Base-by-base conservation (phyloP, 495 filamentous ascomycete species). In the Tirmania nivea region DNA sequence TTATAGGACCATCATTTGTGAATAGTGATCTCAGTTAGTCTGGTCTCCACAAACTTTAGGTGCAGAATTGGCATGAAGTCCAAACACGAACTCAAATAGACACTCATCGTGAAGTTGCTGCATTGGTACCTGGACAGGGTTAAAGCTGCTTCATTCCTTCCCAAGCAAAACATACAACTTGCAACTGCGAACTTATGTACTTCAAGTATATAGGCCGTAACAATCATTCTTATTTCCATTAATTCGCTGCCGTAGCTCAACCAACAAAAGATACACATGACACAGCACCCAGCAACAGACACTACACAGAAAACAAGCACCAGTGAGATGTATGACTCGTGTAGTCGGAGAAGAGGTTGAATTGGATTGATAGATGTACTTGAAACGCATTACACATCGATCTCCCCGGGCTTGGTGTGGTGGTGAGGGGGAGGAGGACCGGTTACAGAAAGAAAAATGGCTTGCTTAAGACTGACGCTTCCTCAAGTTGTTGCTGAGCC, bases 401-500 rank as follows among this genome's bases (percentile, higher is more conserved):
- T 19, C 5, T 45, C 5, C 9, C 39, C 12, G 4, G 3, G 39
- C 39, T 45, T 45, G 39, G 39, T 45, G 39, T 45, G 39, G 39
- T 45, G 12, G 39, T 45, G 17, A 63, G 60, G 59, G 52, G 58
- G 61, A 63, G 59, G 66, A 56, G 55, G 56, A 60, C 56, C 56
- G 57, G 39, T 14, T 45, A 45, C 39, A 45, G 17, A 19, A 19
- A 14, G 17, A 19, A 19, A 45, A 14, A 4, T 0, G 39, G 17
- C 39, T 14, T 45, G 39, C 39, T 45, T 45, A 45, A 45, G 12
- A 45, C 17, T 45, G 39, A 45, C 39, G 39, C 17, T 56, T 54
- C 69, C 84, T 79, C 73, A 97, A 83, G 63, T 86, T 83, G 71
- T 83, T 84, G 71, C 87, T 85, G 67, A 99, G 81, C 90, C 90